Percentiles rank a stretch among this genome's conserved stretches.
phyloP scores from a whole-genome alignment of 2,329 filamentous ascomycete genomes.

The Sporothrix brasiliensis region DNA sequence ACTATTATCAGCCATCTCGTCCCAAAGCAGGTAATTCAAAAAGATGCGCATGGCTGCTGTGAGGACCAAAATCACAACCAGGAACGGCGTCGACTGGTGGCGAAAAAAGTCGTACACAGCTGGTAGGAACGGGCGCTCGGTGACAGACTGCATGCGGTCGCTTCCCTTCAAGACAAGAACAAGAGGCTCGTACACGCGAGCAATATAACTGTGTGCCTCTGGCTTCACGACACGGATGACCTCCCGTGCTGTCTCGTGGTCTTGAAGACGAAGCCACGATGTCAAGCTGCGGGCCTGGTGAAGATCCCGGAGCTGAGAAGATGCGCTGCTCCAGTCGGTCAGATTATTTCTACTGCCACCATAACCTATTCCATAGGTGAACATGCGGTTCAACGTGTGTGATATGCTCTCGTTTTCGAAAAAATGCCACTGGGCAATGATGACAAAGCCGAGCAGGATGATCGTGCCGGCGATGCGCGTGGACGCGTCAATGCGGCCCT shows the following conservation, averaged over 20 bases:
- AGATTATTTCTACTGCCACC: constrained; percentile 36
- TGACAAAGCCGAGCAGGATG: constrained; percentile 71
- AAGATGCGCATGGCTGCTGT: constrained; percentile 68
- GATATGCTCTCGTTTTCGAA: constrained; percentile 61
- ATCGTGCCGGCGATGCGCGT: constrained; percentile 75
- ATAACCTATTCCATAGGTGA: not conserved
- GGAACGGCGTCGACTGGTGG: constrained; percentile 61
- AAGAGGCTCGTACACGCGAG: constrained; percentile 73
- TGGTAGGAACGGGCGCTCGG: constrained; percentile 55
- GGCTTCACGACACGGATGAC: constrained; percentile 77
- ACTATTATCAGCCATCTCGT: constrained; percentile 50
- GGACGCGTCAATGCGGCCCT: constrained; percentile 67
- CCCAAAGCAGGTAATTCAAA: constrained; percentile 68
- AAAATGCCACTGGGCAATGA: constrained; percentile 78
- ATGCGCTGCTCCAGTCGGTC: constrained; percentile 38
- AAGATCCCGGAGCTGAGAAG: constrained; percentile 59
- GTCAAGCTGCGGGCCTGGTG: constrained; percentile 76
- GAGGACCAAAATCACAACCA: constrained; percentile 64
- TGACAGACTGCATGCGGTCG: constrained; percentile 61
- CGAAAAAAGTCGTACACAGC: constrained; percentile 69
- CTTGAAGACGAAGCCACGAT: constrained; percentile 76
- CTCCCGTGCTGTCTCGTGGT: constrained; percentile 76
- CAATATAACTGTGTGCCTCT: constrained; percentile 69
- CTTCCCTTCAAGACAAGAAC: constrained; percentile 72
- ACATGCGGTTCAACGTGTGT: constrained; percentile 43